Evolutionary conservation across 371 early-diverging fungal species (phyloP).

Genomic region (Mortierella sp.): DNA sequence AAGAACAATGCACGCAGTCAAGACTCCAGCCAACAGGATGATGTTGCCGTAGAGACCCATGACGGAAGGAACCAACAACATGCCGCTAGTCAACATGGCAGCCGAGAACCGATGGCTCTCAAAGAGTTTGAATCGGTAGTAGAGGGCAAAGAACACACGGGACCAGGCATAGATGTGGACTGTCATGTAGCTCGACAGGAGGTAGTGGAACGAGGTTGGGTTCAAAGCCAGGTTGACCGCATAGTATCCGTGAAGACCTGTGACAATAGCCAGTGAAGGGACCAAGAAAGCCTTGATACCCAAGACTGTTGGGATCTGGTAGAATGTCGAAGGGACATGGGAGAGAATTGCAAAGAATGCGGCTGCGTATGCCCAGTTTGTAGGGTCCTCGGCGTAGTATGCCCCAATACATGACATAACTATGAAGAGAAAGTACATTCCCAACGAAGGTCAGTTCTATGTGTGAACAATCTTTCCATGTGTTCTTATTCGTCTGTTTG

Average conservation of each 20-base stretch:
- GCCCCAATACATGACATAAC: conserved; percentile 36
- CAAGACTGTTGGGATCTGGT: conserved; percentile 50
- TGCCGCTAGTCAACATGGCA: conserved; percentile 51
- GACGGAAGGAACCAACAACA: conserved; percentile 45
- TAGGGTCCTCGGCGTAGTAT: conserved; percentile 47
- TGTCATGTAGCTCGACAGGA: conserved; percentile 45
- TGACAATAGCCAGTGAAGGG: conserved; percentile 36
- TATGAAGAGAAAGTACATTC: conserved; percentile 1
- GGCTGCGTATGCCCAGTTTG: conserved; percentile 37
- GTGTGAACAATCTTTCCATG: background rate
- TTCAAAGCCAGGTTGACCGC: conserved; percentile 41
- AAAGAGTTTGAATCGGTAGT: conserved; percentile 50
- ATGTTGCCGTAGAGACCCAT: conserved; percentile 45
- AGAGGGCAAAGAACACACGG: conserved; percentile 50
- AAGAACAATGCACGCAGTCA: conserved; percentile 25
- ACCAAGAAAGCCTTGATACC: conserved; percentile 53
- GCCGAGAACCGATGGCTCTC: conserved; percentile 51
- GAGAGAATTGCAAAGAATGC: conserved; percentile 29
- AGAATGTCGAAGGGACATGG: conserved; percentile 49
- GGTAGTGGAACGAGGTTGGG: conserved; percentile 49
- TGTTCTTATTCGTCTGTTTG: background rate
- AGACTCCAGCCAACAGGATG: conserved; percentile 17
- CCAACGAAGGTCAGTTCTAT: background rate
- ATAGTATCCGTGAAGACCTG: conserved; percentile 46
- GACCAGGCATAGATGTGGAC: conserved; percentile 55